These are phyloP conservation scores for Cruciata laevipes DNA, from an alignment of 257 asterid genomes.

Conservation along the genomic window DNA sequence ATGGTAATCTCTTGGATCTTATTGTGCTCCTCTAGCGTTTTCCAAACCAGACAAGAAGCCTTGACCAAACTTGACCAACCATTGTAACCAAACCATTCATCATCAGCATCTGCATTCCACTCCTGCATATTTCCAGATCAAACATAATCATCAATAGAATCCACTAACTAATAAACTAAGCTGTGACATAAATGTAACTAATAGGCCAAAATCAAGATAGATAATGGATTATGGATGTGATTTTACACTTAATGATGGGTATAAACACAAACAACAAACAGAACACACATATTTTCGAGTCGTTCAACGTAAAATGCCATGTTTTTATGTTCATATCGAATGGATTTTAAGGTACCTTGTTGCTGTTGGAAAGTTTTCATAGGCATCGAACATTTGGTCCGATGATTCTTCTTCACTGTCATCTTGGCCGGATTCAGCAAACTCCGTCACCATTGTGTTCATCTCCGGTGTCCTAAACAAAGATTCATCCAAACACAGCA, in stretches of 20 bases:
- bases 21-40: not conserved
- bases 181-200: too few species aligned
- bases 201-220: too few species aligned
- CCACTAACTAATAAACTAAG: not conserved
- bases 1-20: too few species aligned
- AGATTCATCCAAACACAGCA: not conserved
- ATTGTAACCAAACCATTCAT: slow-evolving; percentile 14
- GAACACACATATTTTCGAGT: too few species aligned
- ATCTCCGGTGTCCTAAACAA: too few species aligned
- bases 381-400: not conserved
- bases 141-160: not conserved
- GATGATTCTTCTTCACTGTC: not conserved
- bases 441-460: not conserved
- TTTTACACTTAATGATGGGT: too few species aligned
- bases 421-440: not conserved
- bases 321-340: too few species aligned
- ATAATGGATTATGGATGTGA: too few species aligned
- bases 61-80: not conserved
- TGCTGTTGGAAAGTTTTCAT: not conserved
- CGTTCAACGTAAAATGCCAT: too few species aligned
- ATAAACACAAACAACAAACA: too few species aligned
- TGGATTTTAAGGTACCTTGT: not conserved
- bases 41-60: not conserved
- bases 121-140: slow-evolving; percentile 7
- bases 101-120: slow-evolving; percentile 10